Percentiles rank a stretch among this genome's conserved stretches.
phyloP scores from a whole-genome alignment of 164 flowering plant species.

The Malania oleifera region DNA sequence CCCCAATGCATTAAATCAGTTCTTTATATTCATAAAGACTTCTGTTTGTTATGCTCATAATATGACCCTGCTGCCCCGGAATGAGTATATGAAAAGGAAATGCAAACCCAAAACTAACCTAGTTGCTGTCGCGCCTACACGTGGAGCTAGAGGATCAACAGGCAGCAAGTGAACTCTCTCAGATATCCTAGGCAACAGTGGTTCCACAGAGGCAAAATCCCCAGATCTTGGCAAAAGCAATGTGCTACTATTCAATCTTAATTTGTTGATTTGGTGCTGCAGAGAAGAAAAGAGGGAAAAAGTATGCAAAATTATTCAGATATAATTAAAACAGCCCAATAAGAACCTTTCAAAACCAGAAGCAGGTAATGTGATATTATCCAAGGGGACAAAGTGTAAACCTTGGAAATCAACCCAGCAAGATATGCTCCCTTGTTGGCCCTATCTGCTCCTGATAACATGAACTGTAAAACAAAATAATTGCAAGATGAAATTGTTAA shows the following conservation, averaged over 20 bases:
- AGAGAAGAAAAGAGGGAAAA: neutral
- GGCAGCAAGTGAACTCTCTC: slow-evolving; percentile 6
- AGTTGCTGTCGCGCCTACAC: slow-evolving; percentile 6
- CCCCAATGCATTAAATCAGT: too few species aligned
- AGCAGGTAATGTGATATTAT: neutral
- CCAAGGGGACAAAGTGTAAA: slow-evolving; percentile 2
- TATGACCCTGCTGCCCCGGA: too few species aligned
- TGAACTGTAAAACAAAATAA: slow-evolving; percentile 21
- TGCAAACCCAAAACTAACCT: slow-evolving; percentile 16
- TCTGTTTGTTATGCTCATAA: too few species aligned
- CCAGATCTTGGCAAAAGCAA: slow-evolving; percentile 9
- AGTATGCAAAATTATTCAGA: neutral
- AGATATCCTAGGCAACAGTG: slow-evolving; percentile 14
- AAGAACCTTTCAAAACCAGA: neutral
- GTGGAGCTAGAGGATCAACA: slow-evolving; percentile 15
- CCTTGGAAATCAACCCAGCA: slow-evolving; percentile 31
- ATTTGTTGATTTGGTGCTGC: slow-evolving; percentile 19
- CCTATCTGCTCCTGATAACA: slow-evolving; percentile 31
- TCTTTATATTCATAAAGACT: too few species aligned
- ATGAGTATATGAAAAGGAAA: neutral
- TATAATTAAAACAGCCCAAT: neutral
- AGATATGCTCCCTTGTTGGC: slow-evolving; percentile 31
- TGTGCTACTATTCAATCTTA: slow-evolving; percentile 9
- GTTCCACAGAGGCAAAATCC: slow-evolving; percentile 7
- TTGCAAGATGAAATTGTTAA: neutral